Evolutionary conservation across 2,329 filamentous ascomycete species (phyloP), one percentile per base, ranked within the genome.

Genomic region (Aspergillus sp.): DNA sequence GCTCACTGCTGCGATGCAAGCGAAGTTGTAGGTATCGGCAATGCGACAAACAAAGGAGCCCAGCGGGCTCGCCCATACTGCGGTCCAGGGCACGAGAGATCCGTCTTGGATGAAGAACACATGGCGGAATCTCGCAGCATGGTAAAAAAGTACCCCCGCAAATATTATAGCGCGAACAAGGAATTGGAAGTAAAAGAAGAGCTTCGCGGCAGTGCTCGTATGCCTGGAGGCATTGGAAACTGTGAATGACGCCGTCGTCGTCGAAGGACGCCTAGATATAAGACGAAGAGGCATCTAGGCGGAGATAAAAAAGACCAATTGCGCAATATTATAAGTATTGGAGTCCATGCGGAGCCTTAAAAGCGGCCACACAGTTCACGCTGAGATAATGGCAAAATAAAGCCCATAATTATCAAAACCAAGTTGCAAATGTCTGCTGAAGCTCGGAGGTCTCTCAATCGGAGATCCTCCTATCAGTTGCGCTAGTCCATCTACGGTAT

Each of bases 211-310:
- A 33, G 82, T 67, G 15, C 78, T 82, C 9, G 72, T 73, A 37
- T 75, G 76, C 12, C 74, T 69, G 12, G 90, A 86, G 45, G 86
- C 85, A 57, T 93, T 97, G 37, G 93, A 95, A 56, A 97, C 90
- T 31, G 90, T 96, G 81, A 93, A 98, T 64, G 90, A 89, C 71
- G 90, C 87, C n/a, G 95, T 96, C 3, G 92, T 96, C 47, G 91
- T 88, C 23, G 95, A 93, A 50, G 90, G 90, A 61, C 74, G 74
- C 53, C 71, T 69, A 44, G 72, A 60, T 44, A 66, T 69, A 31
- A 77, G 72, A 57, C 69, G 84, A 43, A 83, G 84, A 63, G 90
- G 81, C 88, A 91, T 90, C 51, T 59, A 44, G 11, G 40, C 11
- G 19, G 14, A 43, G 14, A 37, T 14, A 14, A 21, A 39, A 39